phyloP scores from a whole-genome alignment of 2,329 filamentous ascomycete species.

The Fusarium sp. region DNA sequence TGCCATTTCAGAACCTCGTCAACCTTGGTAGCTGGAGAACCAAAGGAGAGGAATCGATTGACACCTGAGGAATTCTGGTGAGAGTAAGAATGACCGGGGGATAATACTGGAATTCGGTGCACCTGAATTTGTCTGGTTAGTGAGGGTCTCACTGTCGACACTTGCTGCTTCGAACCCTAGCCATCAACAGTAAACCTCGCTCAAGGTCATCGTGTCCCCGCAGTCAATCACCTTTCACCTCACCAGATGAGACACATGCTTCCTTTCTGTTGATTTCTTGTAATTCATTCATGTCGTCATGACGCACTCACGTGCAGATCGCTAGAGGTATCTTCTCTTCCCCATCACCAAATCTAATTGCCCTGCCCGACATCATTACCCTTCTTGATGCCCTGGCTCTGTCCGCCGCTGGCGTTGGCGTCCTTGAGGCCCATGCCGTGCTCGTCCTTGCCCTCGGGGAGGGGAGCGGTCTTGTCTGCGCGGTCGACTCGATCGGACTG shows the following conservation, averaged over 20 bases:
- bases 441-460: constrained; percentile 58
- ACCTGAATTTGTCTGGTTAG: background rate
- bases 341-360: constrained; percentile 12
- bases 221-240: background rate
- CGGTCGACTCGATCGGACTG: constrained; percentile 55
- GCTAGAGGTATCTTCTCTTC: constrained; percentile 28
- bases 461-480: constrained; percentile 62
- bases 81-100: background rate
- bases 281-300: constrained; percentile 36
- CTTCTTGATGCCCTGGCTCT: constrained; percentile 57
- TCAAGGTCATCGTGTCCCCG: background rate
- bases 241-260: background rate
- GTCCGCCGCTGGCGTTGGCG: constrained; percentile 57
- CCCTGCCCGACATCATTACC: constrained; percentile 58
- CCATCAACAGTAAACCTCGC: background rate
- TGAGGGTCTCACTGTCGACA: background rate
- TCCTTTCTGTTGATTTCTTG: constrained; percentile 21
- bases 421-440: constrained; percentile 57
- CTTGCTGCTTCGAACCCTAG: background rate
- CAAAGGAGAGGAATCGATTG: background rate
- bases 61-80: background rate
- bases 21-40: background rate
- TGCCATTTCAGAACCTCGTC: constrained; percentile 50
- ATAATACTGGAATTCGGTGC: background rate
- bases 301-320: constrained; percentile 23